Base-by-base conservation (phyloP, 768 basidiomycete species). In the Boletellus emodensis region DNA sequence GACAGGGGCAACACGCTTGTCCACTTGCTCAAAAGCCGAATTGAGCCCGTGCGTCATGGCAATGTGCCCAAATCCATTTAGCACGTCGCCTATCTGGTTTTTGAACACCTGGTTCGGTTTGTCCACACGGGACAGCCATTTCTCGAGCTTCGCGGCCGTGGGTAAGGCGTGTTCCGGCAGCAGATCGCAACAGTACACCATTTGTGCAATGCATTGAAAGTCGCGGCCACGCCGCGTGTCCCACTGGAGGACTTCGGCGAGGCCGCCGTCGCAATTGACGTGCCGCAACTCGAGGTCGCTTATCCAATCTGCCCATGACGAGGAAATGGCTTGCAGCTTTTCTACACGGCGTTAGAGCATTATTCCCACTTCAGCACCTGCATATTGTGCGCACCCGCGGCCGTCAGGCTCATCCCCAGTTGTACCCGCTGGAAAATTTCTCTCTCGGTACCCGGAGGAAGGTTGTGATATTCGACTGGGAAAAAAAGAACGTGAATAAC, bases 351-450 rank as follows among this genome's bases (percentile, higher is more conserved):
- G 33, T 61, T 22, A 56, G 44, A 6, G n/a, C 22, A 5, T 18
- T 17, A 10, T 1, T 20, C 17, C 9, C 18, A 40, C 14, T 12
- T 6, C 0, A n/a, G 30, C 2, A 17, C 12, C 13, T 9, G 30
- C 12, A 18, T 22, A 32, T 26, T 14, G 15, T 46, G 22, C 51
- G 33, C 59, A 85, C 88, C 87, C 62, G 88, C 85, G 18, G 83
- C 77, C 8, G 85, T 84, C 41, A 93, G 72, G 14, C 80, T 72
- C 71, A 89, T 81, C 47, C 90, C 90, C 36, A 92, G 66, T 57
- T 93, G 90, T 14, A 93, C 90, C 24, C 90, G 75, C 57, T 88
- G 85, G 60, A 89, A 90, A 18, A 91, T 83, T 46, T 92, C 90
- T 43, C 89, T 80, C 64, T 92, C 88, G 4, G 74, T 70, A 6